A percentile compares a stretch with the other conserved stretches of the same genome.
Evolutionary conservation across 768 basidiomycete species (phyloP).

Genomic region (Pulveroboletus sp.): DNA sequence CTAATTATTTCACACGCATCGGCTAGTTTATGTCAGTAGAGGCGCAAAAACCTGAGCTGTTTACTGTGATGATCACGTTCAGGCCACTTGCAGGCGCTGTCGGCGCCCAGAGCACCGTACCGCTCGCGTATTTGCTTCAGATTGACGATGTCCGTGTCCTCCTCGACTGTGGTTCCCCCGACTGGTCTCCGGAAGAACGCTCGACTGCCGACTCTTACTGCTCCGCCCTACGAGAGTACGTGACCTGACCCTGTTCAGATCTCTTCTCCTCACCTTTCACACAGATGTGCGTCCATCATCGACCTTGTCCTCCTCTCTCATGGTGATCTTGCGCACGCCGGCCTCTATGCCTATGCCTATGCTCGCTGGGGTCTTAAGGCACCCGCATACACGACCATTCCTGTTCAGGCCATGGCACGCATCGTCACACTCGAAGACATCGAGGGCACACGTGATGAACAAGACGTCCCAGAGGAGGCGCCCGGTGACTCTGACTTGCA

Average conservation of each 20-base stretch:
- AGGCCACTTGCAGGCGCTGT: constrained; percentile 87
- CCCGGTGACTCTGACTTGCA: constrained; percentile 20
- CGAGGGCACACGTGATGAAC: constrained; percentile 73
- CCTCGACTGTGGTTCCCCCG: constrained; percentile 91
- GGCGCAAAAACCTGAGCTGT: background rate
- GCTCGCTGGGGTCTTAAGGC: constrained; percentile 84
- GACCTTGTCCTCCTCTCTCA: constrained; percentile 93
- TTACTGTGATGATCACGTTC: constrained; percentile 73
- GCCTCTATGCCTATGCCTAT: constrained; percentile 90
- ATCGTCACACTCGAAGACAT: constrained; percentile 88
- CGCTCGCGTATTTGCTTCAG: constrained; percentile 83
- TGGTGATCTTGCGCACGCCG: constrained; percentile 84
- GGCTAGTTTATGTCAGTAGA: constrained; percentile 7
- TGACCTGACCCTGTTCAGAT: constrained; percentile 10
- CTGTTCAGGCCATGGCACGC: constrained; percentile 92
- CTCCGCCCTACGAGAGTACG: constrained; percentile 61
- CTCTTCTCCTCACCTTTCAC: constrained; percentile 5
- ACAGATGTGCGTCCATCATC: constrained; percentile 71
- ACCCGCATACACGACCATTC: constrained; percentile 90
- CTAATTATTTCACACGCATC: constrained; percentile 28
- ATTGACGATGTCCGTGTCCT: constrained; percentile 92
- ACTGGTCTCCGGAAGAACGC: constrained; percentile 64
- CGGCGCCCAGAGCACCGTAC: constrained; percentile 54
- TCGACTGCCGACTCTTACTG: constrained; percentile 47
- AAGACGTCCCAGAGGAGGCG: constrained; percentile 44